A percentile compares a stretch with the other conserved stretches of the same genome.
phyloP scores from a whole-genome alignment of 208 protist species.

The Leishmania major region DNA sequence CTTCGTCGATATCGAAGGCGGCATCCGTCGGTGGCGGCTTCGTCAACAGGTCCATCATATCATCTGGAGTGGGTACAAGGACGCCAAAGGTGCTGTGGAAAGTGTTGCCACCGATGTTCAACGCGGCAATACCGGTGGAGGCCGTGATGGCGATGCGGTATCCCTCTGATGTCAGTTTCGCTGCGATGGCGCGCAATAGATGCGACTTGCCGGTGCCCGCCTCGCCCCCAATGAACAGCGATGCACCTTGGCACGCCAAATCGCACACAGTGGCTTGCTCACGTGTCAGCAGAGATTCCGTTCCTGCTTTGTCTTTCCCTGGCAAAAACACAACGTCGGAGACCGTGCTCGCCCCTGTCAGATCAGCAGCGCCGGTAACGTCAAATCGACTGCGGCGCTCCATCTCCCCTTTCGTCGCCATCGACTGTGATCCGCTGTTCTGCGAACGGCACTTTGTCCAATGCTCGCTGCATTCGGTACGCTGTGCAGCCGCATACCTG shows the following conservation, averaged over 20 bases:
- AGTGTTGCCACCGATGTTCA: constrained; percentile 87
- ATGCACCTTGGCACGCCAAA: constrained; percentile 48
- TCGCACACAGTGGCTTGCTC: constrained; percentile 21
- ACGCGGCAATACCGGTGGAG: constrained; percentile 84
- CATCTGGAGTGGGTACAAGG: constrained; percentile 33
- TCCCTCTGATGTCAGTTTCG: constrained; percentile 22
- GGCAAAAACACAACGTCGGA: background rate
- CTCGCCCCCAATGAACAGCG: constrained; percentile 86
- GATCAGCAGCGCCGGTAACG: background rate
- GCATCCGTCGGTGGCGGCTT: background rate
- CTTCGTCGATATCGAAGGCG: constrained; percentile 22
- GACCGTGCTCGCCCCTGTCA: background rate
- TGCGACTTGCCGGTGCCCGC: constrained; percentile 91
- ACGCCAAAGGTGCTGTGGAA: constrained; percentile 87
- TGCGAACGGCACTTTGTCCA: too few species aligned
- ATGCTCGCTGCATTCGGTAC: too few species aligned
- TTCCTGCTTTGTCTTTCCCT: background rate
- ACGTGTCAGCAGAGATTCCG: constrained; percentile 1
- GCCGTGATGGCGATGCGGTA: constrained; percentile 72
- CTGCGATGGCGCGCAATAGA: constrained; percentile 72
- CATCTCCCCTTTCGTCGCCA: background rate
- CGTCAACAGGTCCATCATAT: background rate
- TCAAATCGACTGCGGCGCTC: background rate
- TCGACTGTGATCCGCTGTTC: background rate
- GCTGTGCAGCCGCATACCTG: background rate